Percentiles rank a stretch among this genome's conserved stretches.
These are phyloP conservation scores for Leishmania turanica DNA, from an alignment of 208 protist species.

Conservation along the genomic window DNA sequence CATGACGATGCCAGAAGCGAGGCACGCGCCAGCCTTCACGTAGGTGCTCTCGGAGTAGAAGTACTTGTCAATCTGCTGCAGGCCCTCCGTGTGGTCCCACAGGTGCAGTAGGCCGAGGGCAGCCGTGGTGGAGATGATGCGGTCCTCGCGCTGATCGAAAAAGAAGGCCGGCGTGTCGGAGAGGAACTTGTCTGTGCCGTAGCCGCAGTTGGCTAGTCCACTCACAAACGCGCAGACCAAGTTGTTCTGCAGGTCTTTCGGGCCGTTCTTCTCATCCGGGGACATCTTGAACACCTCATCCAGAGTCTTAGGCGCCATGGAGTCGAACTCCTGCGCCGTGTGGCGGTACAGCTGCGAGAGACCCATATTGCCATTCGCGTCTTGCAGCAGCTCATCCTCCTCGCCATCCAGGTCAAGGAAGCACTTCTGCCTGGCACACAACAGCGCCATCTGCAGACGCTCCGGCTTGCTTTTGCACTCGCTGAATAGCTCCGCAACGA, in stretches of 20 bases:
- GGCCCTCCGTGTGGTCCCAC: conserved; percentile 98
- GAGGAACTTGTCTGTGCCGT: conserved; percentile 98
- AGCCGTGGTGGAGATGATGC: conserved; percentile 96
- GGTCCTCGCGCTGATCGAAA: conserved; percentile 97
- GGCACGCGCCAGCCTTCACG: conserved; percentile 97
- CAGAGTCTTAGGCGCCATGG: conserved; percentile 96
- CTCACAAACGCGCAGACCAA: conserved; percentile 98
- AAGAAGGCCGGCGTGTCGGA: conserved; percentile 89
- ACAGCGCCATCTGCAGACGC: conserved; percentile 94
- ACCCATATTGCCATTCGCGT: conserved; percentile 95
- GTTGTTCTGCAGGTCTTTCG: conserved; percentile 92
- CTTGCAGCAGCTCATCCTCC: conserved; percentile 87
- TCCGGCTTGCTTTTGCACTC: conserved; percentile 64
- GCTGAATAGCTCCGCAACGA: conserved; percentile 83
- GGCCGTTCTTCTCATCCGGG: conserved; percentile 35
- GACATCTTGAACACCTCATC: conserved; percentile 98
- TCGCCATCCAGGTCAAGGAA: conserved; percentile 88
- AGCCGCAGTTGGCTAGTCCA: conserved; percentile 95
- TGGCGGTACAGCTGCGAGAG: conserved; percentile 95
- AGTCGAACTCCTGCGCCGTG: conserved; percentile 95
- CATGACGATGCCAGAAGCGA: conserved; percentile 92
- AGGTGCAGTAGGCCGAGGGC: conserved; percentile 97
- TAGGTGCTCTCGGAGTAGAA: conserved; percentile 94
- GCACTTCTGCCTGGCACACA: conserved; percentile 89
- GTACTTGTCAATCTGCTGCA: conserved; percentile 97